phyloP scores from a whole-genome alignment of 306 rosid species.

The Leucaena leucocephala region DNA sequence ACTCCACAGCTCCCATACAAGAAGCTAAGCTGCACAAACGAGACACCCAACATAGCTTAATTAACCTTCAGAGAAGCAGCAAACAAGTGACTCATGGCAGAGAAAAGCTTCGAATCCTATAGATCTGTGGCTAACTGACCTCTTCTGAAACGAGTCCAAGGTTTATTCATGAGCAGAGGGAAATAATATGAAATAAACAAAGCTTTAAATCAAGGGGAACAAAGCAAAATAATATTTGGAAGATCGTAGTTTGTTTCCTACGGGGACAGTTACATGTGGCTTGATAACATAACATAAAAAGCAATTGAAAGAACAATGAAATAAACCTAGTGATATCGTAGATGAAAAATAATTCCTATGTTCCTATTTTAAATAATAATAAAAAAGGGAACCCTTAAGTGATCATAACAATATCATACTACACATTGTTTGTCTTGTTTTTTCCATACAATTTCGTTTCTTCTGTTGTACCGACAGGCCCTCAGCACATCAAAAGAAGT shows the following conservation, averaged over 20 bases:
- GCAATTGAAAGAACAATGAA: neutral
- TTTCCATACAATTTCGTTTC: neutral
- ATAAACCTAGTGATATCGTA: neutral
- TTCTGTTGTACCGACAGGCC: neutral
- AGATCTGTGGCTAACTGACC: neutral
- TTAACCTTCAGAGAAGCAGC: neutral
- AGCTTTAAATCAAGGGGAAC: neutral
- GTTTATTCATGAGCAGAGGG: neutral
- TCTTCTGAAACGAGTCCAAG: neutral
- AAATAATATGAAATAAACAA: neutral
- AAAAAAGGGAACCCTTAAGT: neutral
- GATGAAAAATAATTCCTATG: neutral
- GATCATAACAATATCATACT: neutral
- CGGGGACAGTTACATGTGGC: neutral
- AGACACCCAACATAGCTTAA: neutral
- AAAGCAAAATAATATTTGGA: slow-evolving; percentile 2
- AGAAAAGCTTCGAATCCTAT: neutral
- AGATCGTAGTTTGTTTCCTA: slow-evolving; percentile 17
- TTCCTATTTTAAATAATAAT: neutral
- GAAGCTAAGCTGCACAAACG: neutral
- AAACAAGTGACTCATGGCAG: neutral
- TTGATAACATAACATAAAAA: neutral
- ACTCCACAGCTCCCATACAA: neutral
- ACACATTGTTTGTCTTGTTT: neutral
- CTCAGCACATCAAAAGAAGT: slow-evolving; percentile 10